A percentile compares a stretch with the other conserved stretches of the same genome.
These are phyloP conservation scores for Hymenoscyphus scutula DNA, from an alignment of 2,329 filamentous ascomycete species.

Conservation along the genomic window DNA sequence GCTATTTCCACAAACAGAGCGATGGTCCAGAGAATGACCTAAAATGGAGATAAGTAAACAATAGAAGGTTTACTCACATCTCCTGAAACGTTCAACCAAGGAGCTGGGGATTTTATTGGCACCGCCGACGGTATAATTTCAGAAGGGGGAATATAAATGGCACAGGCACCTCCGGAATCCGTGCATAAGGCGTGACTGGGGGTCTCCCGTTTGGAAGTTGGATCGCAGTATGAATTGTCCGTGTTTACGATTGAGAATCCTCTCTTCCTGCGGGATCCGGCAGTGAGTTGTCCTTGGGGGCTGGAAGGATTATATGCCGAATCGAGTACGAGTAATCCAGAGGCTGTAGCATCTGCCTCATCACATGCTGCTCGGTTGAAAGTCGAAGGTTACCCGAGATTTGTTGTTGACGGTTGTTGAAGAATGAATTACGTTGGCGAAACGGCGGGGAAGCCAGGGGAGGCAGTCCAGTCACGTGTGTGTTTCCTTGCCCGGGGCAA, in stretches of 20 bases:
- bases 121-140: neutral
- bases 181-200: neutral
- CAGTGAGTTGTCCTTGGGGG: neutral
- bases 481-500: neutral
- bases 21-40: neutral
- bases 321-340: neutral
- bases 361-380: neutral
- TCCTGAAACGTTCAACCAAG: neutral
- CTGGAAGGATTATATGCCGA: neutral
- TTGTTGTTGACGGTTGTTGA: neutral
- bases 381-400: neutral
- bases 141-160: neutral
- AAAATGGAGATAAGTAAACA: neutral
- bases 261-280: neutral
- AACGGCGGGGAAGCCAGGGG: too few species aligned
- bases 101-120: neutral
- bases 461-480: too few species aligned
- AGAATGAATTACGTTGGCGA: too few species aligned
- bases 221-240: neutral
- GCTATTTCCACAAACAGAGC: neutral
- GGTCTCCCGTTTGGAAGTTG: neutral
- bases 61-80: neutral
- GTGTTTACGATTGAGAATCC: neutral
- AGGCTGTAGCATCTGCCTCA: neutral
- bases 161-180: neutral